Evolutionary conservation across 129 eudicot genomes (phyloP), one percentile per base, ranked within the genome.

Genomic region (Lonicera japonica): DNA sequence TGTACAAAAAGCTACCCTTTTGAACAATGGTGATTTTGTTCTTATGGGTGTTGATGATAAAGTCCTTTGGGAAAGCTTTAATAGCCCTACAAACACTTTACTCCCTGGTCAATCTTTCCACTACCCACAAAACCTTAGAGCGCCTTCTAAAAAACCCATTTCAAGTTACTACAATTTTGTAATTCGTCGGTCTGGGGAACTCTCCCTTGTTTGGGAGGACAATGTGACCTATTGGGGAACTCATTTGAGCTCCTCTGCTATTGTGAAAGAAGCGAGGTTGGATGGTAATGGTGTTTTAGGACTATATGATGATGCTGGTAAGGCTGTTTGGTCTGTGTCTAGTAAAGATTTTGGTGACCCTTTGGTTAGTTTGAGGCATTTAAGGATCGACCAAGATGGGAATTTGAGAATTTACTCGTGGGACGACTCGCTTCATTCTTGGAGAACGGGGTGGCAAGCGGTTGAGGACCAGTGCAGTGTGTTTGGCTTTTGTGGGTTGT

Each of bases 361-460:
- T 54, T 79, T 80, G 7, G 79, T 79, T 65, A 76, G 38, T 50
- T 72, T 84, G 54, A 74, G 94, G 71, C 92, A 81, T 69, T 68
- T 84, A 17, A 84, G 94, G 64, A 81, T 87, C 8, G 85, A 87
- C 60, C 75, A 75, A 66, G 92, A 87, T 73, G 95, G 95, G 24
- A 87, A 87, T 58, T 66, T 87, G 60, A 78, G 95, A 54, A 88
- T 88, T 11, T 88, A 88, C 72, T 84, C 84, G 5, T 88, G 96
- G 96, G 84, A 79, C 62, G 21, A 20, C 16, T 56, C 0, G 14
- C 66, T 64, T 66, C 70, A 18, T 56, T 15, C 54, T 12, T 88
- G 94, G 96, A 69, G 71, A 73, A 68, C 70, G 7, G 94, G 91
- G 9, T 88, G 96, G 96, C 96, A 88, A 77, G 96, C 96, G 0